Evolutionary conservation across 208 protist species (phyloP), one percentile per base, ranked within the genome.

Genomic region (Plasmodiophora brassicae): DNA sequence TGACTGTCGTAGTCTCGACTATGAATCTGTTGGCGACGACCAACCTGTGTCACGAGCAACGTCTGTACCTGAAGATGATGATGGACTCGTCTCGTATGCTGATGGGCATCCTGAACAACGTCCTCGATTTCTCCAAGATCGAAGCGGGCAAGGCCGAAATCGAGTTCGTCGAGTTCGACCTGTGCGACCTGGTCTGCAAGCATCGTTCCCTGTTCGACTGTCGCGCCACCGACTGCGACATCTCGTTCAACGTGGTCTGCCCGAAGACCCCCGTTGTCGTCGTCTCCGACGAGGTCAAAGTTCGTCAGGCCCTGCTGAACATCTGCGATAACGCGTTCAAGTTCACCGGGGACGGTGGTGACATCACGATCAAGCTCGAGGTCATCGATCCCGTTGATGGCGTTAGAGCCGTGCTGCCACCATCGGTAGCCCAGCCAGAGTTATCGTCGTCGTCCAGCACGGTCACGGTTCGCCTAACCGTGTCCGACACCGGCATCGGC

Each of bases 71-170:
- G 53, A 45, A 71, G 44, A n/a, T 44, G 35, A 71, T 88, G 8
- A 20, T 78, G 38, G 22, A 32, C 1, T 88, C 46, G n/a, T 38
- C 54, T 35, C 38, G 22, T 32, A 41, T 36, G 39, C 86, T 88
- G 0, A 20, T 88, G 25, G 46, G 54, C 39, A 39, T 88, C 60
- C 20, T 88, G 1, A 72, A 88, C 38, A 53, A 88, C 83, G 83
- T 54, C 32, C n/a, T 88, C 20, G 86, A 88, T 25, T 84, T 84
- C 46, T 54, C 71, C 71, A 84, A 84, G 71, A 84, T 84, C 71
- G 71, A 84, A 25, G 71, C 71, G 36, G 71, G 71, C 25, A 84
- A 84, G 71, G 14, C 25, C 14, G 71, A 84, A 25, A 60, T 60
- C 50, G 28, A 25, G 50, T 25, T 25, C 25, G 50, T 25, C 25